Evolutionary conservation across 257 asterid genomes (phyloP).

Genomic region (Lantana camara): DNA sequence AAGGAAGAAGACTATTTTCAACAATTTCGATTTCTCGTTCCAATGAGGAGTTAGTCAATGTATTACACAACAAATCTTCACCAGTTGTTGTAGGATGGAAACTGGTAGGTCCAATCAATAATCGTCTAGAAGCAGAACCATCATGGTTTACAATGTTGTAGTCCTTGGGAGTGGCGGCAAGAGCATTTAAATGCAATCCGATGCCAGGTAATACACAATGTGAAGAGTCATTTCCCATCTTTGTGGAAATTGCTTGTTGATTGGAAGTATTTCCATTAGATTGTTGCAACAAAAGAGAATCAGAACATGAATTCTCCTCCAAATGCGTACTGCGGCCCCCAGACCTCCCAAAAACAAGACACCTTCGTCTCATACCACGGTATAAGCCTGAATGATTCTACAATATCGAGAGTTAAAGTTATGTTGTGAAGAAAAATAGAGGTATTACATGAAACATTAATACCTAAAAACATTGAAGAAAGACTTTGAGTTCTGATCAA

Average conservation of each 20-base stretch:
- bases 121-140: constrained; percentile 49
- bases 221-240: constrained; percentile 44
- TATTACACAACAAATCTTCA: constrained; percentile 45
- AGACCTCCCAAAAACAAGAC: constrained; percentile 74
- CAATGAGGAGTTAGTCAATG: constrained; percentile 35
- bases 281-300: constrained; percentile 41
- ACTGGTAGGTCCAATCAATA: constrained; percentile 47
- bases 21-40: constrained; percentile 39
- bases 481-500: too few relatives aligned
- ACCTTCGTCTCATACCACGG: constrained; percentile 86
- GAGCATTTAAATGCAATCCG: constrained; percentile 89
- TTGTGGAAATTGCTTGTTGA: constrained; percentile 35
- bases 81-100: constrained; percentile 34
- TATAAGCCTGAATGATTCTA: constrained; percentile 59
- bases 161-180: constrained; percentile 61
- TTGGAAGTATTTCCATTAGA: constrained; percentile 38
- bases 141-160: constrained; percentile 50
- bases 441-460: background rate
- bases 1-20: constrained; percentile 35
- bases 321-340: constrained; percentile 58
- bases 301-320: constrained; percentile 46
- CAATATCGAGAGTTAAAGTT: constrained; percentile 21
- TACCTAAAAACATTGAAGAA: background rate
- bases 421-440: background rate
- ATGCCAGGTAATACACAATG: constrained; percentile 60